These are phyloP conservation scores for Pyrenophora tritici-repentis DNA, from an alignment of 2,329 filamentous ascomycete species.

Conservation along the genomic window DNA sequence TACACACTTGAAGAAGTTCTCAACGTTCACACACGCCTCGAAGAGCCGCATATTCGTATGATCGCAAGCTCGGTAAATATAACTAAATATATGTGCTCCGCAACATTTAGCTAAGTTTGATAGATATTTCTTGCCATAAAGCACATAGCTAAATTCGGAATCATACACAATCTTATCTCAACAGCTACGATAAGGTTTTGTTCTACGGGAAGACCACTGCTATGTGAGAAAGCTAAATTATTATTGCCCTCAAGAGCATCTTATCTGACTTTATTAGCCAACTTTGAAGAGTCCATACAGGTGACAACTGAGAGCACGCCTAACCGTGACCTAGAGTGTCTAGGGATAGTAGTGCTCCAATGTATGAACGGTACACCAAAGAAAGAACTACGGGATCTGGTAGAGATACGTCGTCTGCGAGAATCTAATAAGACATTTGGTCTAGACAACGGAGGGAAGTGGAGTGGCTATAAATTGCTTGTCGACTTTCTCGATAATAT, in stretches of 20 bases:
- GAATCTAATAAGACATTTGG: background rate
- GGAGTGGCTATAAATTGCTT: constrained; percentile 1
- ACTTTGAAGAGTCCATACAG: background rate
- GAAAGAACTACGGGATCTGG: background rate
- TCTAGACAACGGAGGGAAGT: background rate
- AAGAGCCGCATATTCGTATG: no score
- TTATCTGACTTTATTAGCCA: background rate
- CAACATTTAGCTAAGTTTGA: background rate
- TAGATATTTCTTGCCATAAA: constrained; percentile 3
- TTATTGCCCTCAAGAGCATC: background rate
- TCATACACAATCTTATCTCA: constrained; percentile 1
- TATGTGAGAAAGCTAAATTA: background rate
- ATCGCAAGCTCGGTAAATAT: background rate
- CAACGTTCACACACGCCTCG: no score
- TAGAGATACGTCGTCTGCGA: background rate
- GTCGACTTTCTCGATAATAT: constrained; percentile 4
- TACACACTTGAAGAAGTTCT: constrained; percentile 4
- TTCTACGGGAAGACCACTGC: background rate
- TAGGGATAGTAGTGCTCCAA: background rate
- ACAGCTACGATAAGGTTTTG: background rate
- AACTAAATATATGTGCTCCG: background rate
- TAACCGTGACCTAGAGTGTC: background rate
- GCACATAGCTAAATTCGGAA: background rate
- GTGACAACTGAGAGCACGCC: background rate
- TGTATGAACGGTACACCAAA: constrained; percentile 2